Evolutionary conservation across 495 filamentous ascomycete species (phyloP).

Genomic region (Bombardia bombarda): DNA sequence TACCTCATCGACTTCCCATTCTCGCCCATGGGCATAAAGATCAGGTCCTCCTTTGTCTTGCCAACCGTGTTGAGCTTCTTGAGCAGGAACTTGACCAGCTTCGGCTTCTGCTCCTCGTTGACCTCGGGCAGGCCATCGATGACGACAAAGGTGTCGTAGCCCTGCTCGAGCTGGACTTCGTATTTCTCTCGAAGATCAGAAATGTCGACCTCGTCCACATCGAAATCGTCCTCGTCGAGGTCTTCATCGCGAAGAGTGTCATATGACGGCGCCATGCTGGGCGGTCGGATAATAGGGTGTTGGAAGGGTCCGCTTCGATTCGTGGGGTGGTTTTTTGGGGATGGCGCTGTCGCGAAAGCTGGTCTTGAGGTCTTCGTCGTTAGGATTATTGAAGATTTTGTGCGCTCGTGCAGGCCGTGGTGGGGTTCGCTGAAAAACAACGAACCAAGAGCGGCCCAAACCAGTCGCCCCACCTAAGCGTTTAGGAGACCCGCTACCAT

Average conservation of each 20-base stretch:
- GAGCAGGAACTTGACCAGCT: conserved; percentile 88
- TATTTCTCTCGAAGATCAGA: conserved; percentile 87
- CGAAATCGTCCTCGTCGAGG: conserved; percentile 80
- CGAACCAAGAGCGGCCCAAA: too few species aligned
- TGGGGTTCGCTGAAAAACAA: too few species aligned
- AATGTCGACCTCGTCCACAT: conserved; percentile 89
- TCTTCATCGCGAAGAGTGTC: conserved; percentile 56
- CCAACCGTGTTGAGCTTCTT: conserved; percentile 83
- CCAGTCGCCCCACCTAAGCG: conserved; percentile 29
- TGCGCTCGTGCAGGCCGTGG: conserved; percentile 25
- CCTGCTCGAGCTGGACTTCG: conserved; percentile 91
- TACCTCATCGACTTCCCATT: conserved; percentile 78
- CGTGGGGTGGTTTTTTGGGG: neutral
- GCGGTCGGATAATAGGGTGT: conserved; percentile 2
- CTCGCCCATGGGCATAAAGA: conserved; percentile 88
- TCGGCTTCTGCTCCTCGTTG: conserved; percentile 71
- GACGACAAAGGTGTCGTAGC: conserved; percentile 90
- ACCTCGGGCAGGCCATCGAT: conserved; percentile 89
- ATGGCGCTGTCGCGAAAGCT: conserved; percentile 15
- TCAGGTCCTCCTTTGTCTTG: conserved; percentile 72
- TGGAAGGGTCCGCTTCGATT: neutral
- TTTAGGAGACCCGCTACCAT: too few species aligned
- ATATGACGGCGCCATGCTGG: conserved; percentile 53
- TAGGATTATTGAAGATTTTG: conserved; percentile 26
- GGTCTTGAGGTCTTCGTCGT: conserved; percentile 10